Conservation (phyloP, 2,329 filamentous ascomycete genomes). For the Penicillium sp. region DNA sequence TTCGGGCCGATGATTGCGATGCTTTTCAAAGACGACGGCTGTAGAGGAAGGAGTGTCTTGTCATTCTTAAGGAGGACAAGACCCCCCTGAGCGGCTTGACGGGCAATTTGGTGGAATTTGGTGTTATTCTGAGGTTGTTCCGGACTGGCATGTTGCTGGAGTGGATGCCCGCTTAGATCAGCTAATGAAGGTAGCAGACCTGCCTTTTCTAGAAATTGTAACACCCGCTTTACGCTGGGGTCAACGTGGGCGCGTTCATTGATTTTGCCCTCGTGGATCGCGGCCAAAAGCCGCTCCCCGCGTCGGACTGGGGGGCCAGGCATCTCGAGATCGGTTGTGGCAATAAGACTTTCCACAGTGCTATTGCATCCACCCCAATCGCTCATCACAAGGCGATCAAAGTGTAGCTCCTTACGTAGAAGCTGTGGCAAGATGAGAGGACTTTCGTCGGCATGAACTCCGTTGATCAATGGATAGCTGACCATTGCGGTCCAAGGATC, state of each 20-base stretch:
- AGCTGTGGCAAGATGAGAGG: slow-evolving; percentile 40
- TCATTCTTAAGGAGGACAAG: slow-evolving; percentile 73
- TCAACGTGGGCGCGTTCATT: slow-evolving; percentile 56
- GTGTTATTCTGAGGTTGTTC: slow-evolving; percentile 56
- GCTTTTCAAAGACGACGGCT: slow-evolving; percentile 34
- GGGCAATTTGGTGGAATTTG: slow-evolving; percentile 60
- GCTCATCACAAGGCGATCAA: slow-evolving; percentile 47
- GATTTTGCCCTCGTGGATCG: slow-evolving; percentile 45
- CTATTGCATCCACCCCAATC: slow-evolving; percentile 48
- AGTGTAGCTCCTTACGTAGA: slow-evolving; percentile 45
- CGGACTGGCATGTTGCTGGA: slow-evolving; percentile 35
- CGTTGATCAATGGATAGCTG: slow-evolving; percentile 58
- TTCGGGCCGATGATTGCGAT: slow-evolving; percentile 52
- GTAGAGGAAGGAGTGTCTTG: slow-evolving; percentile 57
- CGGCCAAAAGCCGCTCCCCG: slow-evolving; percentile 25
- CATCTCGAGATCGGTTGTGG: slow-evolving; percentile 47
- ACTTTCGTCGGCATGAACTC: slow-evolving; percentile 45
- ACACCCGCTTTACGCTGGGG: slow-evolving; percentile 52
- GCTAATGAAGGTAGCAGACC: slow-evolving; percentile 27
- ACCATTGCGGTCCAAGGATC: slow-evolving; percentile 58
- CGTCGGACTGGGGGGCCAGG: slow-evolving; percentile 40
- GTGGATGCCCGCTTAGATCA: slow-evolving; percentile 45
- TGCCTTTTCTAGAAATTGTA: no score
- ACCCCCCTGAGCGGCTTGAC: slow-evolving; percentile 63
- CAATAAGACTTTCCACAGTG: slow-evolving; percentile 40